Evolutionary conservation across 2,329 filamentous ascomycete species (phyloP).

Genomic region (Calonectria leucothoes): DNA sequence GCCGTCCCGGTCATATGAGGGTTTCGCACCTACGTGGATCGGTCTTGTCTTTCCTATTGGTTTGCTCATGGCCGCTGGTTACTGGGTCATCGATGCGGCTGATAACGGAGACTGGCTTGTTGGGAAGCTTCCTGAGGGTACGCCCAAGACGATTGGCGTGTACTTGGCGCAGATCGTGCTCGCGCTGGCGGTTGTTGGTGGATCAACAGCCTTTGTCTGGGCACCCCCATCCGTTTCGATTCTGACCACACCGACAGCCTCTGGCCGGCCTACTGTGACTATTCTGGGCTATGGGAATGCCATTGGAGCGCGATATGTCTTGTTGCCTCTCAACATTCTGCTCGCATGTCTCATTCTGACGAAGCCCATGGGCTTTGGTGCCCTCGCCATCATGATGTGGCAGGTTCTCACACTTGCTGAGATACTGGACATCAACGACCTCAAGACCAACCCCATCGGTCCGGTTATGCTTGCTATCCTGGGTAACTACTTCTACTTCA

Average conservation of each 20-base stretch:
- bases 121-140: slow-evolving; percentile 61
- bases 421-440: slow-evolving; percentile 69
- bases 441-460: slow-evolving; percentile 79
- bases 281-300: slow-evolving; percentile 93
- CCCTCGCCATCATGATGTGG: slow-evolving; percentile 85
- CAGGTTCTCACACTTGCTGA: slow-evolving; percentile 85
- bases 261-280: slow-evolving; percentile 70
- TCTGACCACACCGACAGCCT: slow-evolving; percentile 59
- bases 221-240: slow-evolving; percentile 87
- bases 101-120: slow-evolving; percentile 87
- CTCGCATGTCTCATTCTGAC: slow-evolving; percentile 83
- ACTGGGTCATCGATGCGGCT: slow-evolving; percentile 91
- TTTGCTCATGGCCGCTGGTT: slow-evolving; percentile 79
- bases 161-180: slow-evolving; percentile 85
- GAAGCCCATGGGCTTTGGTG: slow-evolving; percentile 93
- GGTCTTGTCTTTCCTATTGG: slow-evolving; percentile 81
- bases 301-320: slow-evolving; percentile 90
- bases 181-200: slow-evolving; percentile 83
- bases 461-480: slow-evolving; percentile 88
- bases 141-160: slow-evolving; percentile 79
- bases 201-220: slow-evolving; percentile 87
- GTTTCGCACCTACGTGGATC: slow-evolving; percentile 86
- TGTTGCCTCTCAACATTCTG: slow-evolving; percentile 83
- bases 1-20: slow-evolving; percentile 88
- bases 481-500: slow-evolving; percentile 96